These are phyloP conservation scores for Fusarium pseudocircinatum DNA, from an alignment of 2,329 filamentous ascomycete genomes.

Conservation along the genomic window DNA sequence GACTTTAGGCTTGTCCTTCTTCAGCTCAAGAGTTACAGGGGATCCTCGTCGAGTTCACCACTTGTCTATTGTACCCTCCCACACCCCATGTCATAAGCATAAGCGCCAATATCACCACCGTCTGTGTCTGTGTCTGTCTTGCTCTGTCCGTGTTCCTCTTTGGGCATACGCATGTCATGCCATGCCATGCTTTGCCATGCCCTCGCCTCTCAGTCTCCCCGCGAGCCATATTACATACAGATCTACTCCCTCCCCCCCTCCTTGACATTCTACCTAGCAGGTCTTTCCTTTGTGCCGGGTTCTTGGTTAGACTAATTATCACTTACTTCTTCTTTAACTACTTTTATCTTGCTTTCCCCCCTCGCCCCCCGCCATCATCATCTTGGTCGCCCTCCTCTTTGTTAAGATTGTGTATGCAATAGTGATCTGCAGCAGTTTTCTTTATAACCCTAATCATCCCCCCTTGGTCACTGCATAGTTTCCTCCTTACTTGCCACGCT, in stretches of 20 bases:
- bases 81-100: conserved; percentile 8
- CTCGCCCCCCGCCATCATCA: conserved; percentile 19
- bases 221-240: conserved; percentile 1
- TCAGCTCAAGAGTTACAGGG: conserved; percentile 17
- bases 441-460: conserved; percentile 4
- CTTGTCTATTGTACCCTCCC: conserved; percentile 14
- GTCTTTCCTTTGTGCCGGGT: conserved; percentile 25
- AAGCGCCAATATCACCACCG: conserved; percentile 19
- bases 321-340: background rate
- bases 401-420: conserved; percentile 1
- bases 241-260: conserved; percentile 4
- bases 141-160: conserved; percentile 18
- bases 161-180: background rate
- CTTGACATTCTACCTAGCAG: background rate
- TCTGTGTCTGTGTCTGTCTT: background rate
- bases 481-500: background rate
- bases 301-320: conserved; percentile 10
- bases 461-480: background rate
- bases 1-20: background rate
- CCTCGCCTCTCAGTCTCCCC: background rate
- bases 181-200: background rate
- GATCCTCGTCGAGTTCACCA: conserved; percentile 33
- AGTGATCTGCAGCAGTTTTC: conserved; percentile 15
- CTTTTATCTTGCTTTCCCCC: conserved; percentile 34
- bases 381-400: conserved; percentile 19